phyloP scores from a whole-genome alignment of 768 basidiomycete genomes.

The Asterophora parasitica region DNA sequence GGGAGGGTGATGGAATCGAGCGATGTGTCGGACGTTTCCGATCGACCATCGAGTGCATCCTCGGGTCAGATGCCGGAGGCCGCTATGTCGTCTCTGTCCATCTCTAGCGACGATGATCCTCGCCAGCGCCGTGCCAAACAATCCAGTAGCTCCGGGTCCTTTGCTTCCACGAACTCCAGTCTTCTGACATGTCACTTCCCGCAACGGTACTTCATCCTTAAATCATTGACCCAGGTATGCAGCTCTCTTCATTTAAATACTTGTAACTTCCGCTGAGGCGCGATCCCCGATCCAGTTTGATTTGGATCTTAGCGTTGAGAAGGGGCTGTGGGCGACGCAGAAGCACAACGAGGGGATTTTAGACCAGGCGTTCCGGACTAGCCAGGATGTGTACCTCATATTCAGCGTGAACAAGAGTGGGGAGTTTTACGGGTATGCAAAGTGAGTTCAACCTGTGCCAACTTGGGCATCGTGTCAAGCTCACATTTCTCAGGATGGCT shows the following conservation, averaged over 20 bases:
- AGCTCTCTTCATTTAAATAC: background rate
- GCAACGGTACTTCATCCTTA: constrained; percentile 88
- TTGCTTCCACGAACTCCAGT: constrained; percentile 80
- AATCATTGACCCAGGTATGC: constrained; percentile 75
- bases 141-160: constrained; percentile 63
- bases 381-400: constrained; percentile 80
- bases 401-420: constrained; percentile 94
- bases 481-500: constrained; percentile 51
- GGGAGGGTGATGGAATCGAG: constrained; percentile 27
- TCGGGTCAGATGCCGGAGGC: constrained; percentile 21
- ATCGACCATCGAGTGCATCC: constrained; percentile 19
- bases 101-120: constrained; percentile 41
- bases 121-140: constrained; percentile 22
- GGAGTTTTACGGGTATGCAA: constrained; percentile 91
- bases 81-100: constrained; percentile 25
- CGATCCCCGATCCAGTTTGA: constrained; percentile 49
- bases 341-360: constrained; percentile 86
- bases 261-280: background rate
- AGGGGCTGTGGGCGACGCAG: constrained; percentile 89
- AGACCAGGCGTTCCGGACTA: constrained; percentile 91
- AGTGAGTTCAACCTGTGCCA: constrained; percentile 34
- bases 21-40: constrained; percentile 16
- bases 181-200: constrained; percentile 75
- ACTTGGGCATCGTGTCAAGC: background rate
- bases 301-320: constrained; percentile 73